Evolutionary conservation across 768 basidiomycete genomes (phyloP).

Genomic region (Lactarius psammicola): DNA sequence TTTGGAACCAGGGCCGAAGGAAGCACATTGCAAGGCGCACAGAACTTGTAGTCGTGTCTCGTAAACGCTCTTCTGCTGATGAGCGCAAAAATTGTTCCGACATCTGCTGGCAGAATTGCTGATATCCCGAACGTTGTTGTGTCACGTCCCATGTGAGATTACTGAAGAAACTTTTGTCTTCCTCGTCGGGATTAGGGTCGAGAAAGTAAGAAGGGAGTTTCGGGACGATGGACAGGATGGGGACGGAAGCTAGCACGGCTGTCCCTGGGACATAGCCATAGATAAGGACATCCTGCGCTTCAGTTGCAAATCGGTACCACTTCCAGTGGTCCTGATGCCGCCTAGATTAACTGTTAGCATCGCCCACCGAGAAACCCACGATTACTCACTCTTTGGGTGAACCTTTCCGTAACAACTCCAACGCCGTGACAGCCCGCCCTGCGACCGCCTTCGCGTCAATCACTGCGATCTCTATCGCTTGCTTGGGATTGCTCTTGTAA

Average conservation of each 20-base stretch:
- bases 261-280: conserved; percentile 63
- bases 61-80: conserved; percentile 53
- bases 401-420: conserved; percentile 58
- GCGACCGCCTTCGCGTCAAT: conserved; percentile 66
- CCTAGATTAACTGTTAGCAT: conserved; percentile 37
- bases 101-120: conserved; percentile 69
- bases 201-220: conserved; percentile 73
- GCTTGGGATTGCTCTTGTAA: conserved; percentile 70
- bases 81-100: conserved; percentile 59
- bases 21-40: conserved; percentile 66
- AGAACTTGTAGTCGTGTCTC: conserved; percentile 65
- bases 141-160: conserved; percentile 54
- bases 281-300: conserved; percentile 74
- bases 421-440: conserved; percentile 59
- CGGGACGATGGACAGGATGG: conserved; percentile 60
- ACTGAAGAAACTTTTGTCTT: conserved; percentile 40
- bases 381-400: conserved; percentile 53
- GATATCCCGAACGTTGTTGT: conserved; percentile 59
- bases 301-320: conserved; percentile 72
- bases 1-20: conserved; percentile 69
- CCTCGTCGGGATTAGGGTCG: conserved; percentile 36
- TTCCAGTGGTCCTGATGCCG: conserved; percentile 66
- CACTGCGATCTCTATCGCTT: conserved; percentile 73
- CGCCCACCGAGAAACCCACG: neutral
- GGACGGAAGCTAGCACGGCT: conserved; percentile 68